phyloP scores from a whole-genome alignment of 306 rosid species.

The Begonia masoniana region DNA sequence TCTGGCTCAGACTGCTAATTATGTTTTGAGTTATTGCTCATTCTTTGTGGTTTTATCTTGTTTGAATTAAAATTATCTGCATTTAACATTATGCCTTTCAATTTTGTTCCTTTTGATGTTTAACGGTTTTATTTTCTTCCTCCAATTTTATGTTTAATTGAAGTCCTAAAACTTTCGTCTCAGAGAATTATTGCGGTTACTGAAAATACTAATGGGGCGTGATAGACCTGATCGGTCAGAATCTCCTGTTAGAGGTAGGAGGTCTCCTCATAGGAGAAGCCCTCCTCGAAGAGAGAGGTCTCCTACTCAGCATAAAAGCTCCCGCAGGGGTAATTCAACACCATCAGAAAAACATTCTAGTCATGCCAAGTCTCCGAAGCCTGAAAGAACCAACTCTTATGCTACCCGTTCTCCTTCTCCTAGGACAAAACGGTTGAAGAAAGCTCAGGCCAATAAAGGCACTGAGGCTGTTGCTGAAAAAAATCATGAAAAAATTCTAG shows the following conservation, averaged over 20 bases:
- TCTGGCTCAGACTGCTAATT: too few relatives aligned
- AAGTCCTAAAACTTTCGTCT: neutral
- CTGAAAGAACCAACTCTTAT: conserved; percentile 15
- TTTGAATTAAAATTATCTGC: too few relatives aligned
- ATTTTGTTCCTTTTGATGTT: too few relatives aligned
- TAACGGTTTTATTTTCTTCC: too few relatives aligned
- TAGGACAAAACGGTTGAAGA: conserved; percentile 36
- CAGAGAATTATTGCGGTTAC: neutral
- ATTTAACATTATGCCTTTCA: too few relatives aligned
- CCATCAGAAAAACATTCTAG: conserved; percentile 18
- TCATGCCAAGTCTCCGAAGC: conserved; percentile 29
- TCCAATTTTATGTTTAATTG: too few relatives aligned
- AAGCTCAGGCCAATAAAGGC: conserved; percentile 26
- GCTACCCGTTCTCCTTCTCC: conserved; percentile 38
- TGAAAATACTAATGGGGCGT: conserved; percentile 14
- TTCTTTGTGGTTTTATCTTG: too few relatives aligned
- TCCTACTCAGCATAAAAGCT: conserved; percentile 25
- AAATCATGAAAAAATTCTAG: conserved; percentile 18
- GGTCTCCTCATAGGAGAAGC: conserved; percentile 15
- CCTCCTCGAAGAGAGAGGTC: conserved; percentile 29
- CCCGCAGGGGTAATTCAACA: conserved; percentile 20
- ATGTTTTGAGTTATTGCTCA: too few relatives aligned
- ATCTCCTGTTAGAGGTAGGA: conserved; percentile 16
- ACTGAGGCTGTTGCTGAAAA: conserved; percentile 13
- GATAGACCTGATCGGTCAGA: conserved; percentile 7